Conservation (phyloP, 495 filamentous ascomycete genomes). For the Lasiosphaeriaceae sp. region DNA sequence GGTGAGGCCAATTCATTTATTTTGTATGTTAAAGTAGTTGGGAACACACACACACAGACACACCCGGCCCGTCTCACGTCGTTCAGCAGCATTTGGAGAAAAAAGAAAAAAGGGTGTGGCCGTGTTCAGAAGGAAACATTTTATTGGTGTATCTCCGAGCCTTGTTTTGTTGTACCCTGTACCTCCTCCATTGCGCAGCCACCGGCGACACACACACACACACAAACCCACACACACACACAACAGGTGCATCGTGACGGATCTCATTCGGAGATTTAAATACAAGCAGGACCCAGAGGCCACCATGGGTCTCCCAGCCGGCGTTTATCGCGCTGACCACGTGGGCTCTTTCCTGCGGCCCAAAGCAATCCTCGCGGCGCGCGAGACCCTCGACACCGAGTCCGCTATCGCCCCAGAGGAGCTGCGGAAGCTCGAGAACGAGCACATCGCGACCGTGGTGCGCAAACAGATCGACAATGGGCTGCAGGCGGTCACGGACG, state of each 20-base stretch:
- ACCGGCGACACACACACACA: not conserved
- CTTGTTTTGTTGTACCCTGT: too few species aligned
- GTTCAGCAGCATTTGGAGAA: too few species aligned
- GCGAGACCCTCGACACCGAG: constrained; percentile 41
- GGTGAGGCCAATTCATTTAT: too few species aligned
- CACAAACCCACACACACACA: not conserved
- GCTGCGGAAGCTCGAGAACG: constrained; percentile 55
- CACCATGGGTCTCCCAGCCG: constrained; percentile 41
- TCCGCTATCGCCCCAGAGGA: constrained; percentile 36
- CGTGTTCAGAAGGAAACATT: too few species aligned
- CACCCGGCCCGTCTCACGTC: too few species aligned
- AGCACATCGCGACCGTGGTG: constrained; percentile 60
- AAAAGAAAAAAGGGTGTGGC: too few species aligned
- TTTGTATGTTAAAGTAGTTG: too few species aligned
- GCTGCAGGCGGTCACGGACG: constrained; percentile 62
- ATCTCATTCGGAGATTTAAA: not conserved
- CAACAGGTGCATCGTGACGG: not conserved
- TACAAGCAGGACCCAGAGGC: too few species aligned
- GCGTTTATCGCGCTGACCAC: constrained; percentile 49
- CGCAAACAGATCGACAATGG: constrained; percentile 58
- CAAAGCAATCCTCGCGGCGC: constrained; percentile 35
- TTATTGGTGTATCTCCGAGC: too few species aligned
- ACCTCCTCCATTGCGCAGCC: not conserved
- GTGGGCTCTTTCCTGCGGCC: constrained; percentile 46
- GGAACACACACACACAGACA: too few species aligned